Conservation (phyloP, 139 green algal genomes). For the Dunaliella sp. region DNA sequence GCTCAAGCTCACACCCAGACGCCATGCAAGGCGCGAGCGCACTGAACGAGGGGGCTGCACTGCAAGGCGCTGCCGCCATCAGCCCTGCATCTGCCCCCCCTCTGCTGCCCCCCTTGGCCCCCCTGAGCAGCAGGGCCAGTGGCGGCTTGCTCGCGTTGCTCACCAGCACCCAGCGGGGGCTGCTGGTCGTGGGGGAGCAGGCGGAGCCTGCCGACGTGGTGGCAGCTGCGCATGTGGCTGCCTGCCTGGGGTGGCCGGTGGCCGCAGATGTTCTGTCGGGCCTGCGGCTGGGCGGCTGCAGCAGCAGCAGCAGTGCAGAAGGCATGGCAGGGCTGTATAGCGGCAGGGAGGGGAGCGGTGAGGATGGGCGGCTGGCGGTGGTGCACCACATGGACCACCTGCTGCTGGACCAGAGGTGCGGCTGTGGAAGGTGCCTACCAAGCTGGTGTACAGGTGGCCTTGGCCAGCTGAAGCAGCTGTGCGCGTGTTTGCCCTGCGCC, state of each 20-base stretch:
- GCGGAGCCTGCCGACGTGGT: constrained; percentile 45
- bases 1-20: no score
- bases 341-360: constrained; percentile 85
- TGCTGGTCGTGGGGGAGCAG: constrained; percentile 84
- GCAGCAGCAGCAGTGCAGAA: constrained; percentile 58
- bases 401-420: constrained; percentile 51
- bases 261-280: constrained; percentile 85
- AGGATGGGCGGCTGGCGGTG: constrained; percentile 75
- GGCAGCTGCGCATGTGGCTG: constrained; percentile 51
- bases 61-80: neutral
- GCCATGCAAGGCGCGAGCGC: no score
- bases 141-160: neutral
- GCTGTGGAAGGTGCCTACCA: no score
- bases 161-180: constrained; percentile 36
- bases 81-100: no score
- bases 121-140: neutral
- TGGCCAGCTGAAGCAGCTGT: no score
- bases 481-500: no score
- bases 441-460: no score
- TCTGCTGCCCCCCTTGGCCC: neutral
- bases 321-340: constrained; percentile 51
- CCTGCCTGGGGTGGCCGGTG: constrained; percentile 79
- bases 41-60: neutral
- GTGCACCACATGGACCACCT: constrained; percentile 80
- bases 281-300: constrained; percentile 42